These are phyloP conservation scores for Gossypium aridum DNA, from an alignment of 441 rosid genomes.

Conservation along the genomic window DNA sequence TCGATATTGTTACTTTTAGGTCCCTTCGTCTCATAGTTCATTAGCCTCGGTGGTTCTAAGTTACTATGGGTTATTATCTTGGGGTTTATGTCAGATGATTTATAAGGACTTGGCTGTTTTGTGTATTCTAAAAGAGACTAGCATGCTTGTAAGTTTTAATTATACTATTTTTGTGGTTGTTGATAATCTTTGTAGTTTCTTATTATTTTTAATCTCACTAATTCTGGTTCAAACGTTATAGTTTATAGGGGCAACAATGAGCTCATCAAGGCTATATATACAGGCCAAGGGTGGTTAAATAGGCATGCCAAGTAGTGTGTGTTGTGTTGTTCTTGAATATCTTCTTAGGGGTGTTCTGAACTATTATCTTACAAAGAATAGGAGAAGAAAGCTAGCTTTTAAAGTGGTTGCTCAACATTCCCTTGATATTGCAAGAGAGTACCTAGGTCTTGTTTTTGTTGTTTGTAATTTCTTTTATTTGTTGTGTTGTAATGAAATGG, in stretches of 20 bases:
- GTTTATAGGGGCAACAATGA: conserved; percentile 95
- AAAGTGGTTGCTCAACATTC: conserved; percentile 87
- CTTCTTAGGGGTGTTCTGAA: conserved; percentile 84
- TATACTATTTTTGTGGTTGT: neutral
- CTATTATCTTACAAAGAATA: conserved; percentile 66
- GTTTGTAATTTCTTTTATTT: neutral
- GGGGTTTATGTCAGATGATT: too few species aligned
- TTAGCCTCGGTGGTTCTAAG: neutral
- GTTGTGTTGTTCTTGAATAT: conserved; percentile 28
- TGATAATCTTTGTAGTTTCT: neutral
- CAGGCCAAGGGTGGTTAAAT: conserved; percentile 72
- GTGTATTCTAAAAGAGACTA: neutral
- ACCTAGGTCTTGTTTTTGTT: conserved; percentile 4
- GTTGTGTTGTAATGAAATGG: neutral
- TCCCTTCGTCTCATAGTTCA: neutral
- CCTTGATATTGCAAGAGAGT: conserved; percentile 96
- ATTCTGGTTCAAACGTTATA: conserved; percentile 25
- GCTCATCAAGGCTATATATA: conserved; percentile 63
- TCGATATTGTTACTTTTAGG: neutral
- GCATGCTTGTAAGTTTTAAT: neutral
- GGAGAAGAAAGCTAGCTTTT: conserved; percentile 76
- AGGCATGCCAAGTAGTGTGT: conserved; percentile 68
- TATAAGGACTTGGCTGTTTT: too few species aligned
- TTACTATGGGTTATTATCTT: neutral
- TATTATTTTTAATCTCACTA: neutral